These are phyloP conservation scores for Diplodia corticola DNA, from an alignment of 2,329 filamentous ascomycete genomes.

Conservation along the genomic window DNA sequence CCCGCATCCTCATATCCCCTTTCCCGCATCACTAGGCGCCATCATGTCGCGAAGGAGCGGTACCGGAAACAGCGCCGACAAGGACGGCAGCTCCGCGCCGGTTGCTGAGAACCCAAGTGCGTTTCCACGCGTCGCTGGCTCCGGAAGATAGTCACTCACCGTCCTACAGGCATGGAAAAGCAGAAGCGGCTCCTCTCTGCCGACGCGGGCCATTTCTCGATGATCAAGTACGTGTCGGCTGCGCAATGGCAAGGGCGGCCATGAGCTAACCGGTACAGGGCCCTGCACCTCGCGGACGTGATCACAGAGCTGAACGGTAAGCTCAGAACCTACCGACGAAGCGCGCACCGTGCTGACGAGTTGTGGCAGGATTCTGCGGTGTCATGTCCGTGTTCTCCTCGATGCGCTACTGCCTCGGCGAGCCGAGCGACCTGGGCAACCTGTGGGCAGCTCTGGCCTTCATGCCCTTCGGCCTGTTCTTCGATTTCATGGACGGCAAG, in stretches of 20 bases:
- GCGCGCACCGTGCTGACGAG: background rate
- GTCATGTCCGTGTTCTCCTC: slow-evolving; percentile 96
- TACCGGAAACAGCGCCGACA: slow-evolving; percentile 52
- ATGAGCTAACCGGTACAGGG: slow-evolving; percentile 33
- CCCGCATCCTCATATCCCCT: background rate
- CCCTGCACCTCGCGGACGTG: slow-evolving; percentile 76
- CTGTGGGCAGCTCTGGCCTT: slow-evolving; percentile 82
- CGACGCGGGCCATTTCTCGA: slow-evolving; percentile 70
- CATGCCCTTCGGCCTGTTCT: slow-evolving; percentile 91
- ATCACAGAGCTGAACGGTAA: slow-evolving; percentile 78
- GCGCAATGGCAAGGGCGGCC: background rate
- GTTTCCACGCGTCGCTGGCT: background rate
- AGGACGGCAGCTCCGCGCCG: slow-evolving; percentile 46
- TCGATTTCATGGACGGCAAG: slow-evolving; percentile 97
- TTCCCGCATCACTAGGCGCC: slow-evolving; percentile 4
- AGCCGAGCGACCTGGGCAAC: slow-evolving; percentile 62
- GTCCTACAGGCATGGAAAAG: slow-evolving; percentile 64
- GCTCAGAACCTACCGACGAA: background rate
- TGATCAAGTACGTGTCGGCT: slow-evolving; percentile 43
- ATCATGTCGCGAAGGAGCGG: slow-evolving; percentile 65
- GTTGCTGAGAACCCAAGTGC: slow-evolving; percentile 40
- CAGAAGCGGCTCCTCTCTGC: slow-evolving; percentile 71
- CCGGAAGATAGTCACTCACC: slow-evolving; percentile 23
- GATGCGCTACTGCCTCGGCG: slow-evolving; percentile 82
- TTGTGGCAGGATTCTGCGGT: slow-evolving; percentile 69